Evolutionary conservation across 768 basidiomycete species (phyloP).

Genomic region (Kondoa subrosea): DNA sequence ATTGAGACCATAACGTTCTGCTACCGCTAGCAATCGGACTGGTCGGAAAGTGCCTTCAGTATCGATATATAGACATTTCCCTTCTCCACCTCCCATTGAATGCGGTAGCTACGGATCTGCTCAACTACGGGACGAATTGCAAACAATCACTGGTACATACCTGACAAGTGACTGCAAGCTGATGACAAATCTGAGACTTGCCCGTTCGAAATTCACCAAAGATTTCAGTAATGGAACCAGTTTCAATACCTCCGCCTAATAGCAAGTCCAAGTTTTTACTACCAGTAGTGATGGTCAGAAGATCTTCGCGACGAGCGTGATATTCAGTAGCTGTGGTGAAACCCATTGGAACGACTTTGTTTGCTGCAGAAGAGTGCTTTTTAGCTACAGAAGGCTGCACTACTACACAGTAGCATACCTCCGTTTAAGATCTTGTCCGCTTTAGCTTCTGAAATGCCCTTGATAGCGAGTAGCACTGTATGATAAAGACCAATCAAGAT

Average conservation of each 20-base stretch:
- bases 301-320: slow-evolving; percentile 80
- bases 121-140: background rate
- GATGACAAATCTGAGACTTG: slow-evolving; percentile 95
- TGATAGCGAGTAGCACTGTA: slow-evolving; percentile 69
- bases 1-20: slow-evolving; percentile 88
- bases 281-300: slow-evolving; percentile 91
- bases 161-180: slow-evolving; percentile 92
- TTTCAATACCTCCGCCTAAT: slow-evolving; percentile 91
- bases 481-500: slow-evolving; percentile 64
- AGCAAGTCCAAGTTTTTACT: slow-evolving; percentile 90
- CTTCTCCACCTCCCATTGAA: slow-evolving; percentile 95
- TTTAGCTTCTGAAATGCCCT: slow-evolving; percentile 91
- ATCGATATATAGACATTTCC: slow-evolving; percentile 96
- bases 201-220: slow-evolving; percentile 98
- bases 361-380: slow-evolving; percentile 44
- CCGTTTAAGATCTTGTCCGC: slow-evolving; percentile 89
- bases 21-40: slow-evolving; percentile 78
- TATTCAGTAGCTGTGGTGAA: slow-evolving; percentile 98
- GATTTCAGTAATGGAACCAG: slow-evolving; percentile 91
- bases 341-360: slow-evolving; percentile 89
- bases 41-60: slow-evolving; percentile 99
- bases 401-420: slow-evolving; percentile 40
- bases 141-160: slow-evolving; percentile 32
- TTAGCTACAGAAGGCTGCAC: background rate
- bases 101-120: slow-evolving; percentile 48